Evolutionary conservation across 1,139 yeast genomes (phyloP).

Genomic region (Yamadazyma dendronema): DNA sequence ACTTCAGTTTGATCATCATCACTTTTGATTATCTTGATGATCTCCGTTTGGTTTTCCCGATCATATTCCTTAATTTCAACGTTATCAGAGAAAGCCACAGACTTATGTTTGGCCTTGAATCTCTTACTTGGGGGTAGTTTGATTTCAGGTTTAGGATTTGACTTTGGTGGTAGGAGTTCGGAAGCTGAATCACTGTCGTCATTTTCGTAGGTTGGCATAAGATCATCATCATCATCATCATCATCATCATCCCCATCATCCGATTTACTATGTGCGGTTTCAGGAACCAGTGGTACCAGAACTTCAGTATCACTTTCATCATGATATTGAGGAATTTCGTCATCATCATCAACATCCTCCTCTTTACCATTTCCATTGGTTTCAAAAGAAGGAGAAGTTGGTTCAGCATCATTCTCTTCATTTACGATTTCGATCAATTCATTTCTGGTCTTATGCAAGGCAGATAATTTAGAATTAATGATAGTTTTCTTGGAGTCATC

Average conservation of each 20-base stretch:
- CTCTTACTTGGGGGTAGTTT: slow-evolving; percentile 22
- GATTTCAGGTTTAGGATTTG: slow-evolving; percentile 5
- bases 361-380: slow-evolving; percentile 7
- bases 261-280: neutral
- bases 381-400: slow-evolving; percentile 2
- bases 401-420: slow-evolving; percentile 19
- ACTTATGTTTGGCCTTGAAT: slow-evolving; percentile 23
- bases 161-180: slow-evolving; percentile 2
- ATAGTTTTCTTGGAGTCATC: slow-evolving; percentile 45
- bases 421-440: slow-evolving; percentile 47
- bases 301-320: slow-evolving; percentile 18
- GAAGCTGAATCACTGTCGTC: slow-evolving; percentile 16
- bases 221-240: slow-evolving; percentile 24
- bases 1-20: slow-evolving; percentile 21
- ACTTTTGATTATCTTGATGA: slow-evolving; percentile 21
- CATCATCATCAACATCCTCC: slow-evolving; percentile 10
- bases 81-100: slow-evolving; percentile 47
- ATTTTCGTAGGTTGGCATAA: slow-evolving; percentile 26
- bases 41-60: slow-evolving; percentile 32
- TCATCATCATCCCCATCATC: slow-evolving; percentile 13
- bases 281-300: neutral
- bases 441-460: slow-evolving; percentile 38
- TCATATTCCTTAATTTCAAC: slow-evolving; percentile 46
- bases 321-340: slow-evolving; percentile 15
- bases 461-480: slow-evolving; percentile 37